Percentiles rank a stretch among this genome's conserved stretches.
phyloP scores from a whole-genome alignment of 1,139 yeast genomes.

The Citeromyces hawaiiensis region DNA sequence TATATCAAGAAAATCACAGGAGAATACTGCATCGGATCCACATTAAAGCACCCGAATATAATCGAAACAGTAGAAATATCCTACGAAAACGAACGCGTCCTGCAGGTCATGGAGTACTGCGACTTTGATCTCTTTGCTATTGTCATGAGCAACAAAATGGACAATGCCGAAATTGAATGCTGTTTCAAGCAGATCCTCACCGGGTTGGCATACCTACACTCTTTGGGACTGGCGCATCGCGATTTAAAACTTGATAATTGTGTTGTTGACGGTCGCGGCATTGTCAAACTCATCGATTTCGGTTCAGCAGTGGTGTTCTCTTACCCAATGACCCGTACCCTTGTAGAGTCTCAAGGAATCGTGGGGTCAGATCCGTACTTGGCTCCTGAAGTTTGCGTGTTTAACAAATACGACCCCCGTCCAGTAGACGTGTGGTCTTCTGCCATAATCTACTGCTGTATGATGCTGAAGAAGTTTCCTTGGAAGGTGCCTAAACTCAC shows the following conservation, averaged over 20 bases:
- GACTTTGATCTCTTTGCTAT: constrained; percentile 95
- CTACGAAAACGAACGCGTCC: constrained; percentile 74
- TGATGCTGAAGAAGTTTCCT: constrained; percentile 60
- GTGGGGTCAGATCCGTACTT: constrained; percentile 76
- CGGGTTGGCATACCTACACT: constrained; percentile 52
- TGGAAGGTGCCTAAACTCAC: constrained; percentile 67
- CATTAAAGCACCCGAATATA: constrained; percentile 86
- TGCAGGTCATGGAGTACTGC: constrained; percentile 96
- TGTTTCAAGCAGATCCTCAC: constrained; percentile 53
- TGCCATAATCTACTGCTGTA: constrained; percentile 69
- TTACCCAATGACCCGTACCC: constrained; percentile 25
- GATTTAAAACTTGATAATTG: constrained; percentile 71
- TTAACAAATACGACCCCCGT: constrained; percentile 48
- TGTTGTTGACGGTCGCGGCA: constrained; percentile 48
- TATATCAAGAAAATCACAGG: constrained; percentile 94
- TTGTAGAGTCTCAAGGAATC: constrained; percentile 57
- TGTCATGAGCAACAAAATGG: constrained; percentile 94
- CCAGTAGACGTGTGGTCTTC: constrained; percentile 73
- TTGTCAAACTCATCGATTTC: constrained; percentile 61
- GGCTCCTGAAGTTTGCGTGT: constrained; percentile 55
- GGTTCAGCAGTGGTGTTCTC: constrained; percentile 56
- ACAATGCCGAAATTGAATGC: constrained; percentile 69
- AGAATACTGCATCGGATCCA: constrained; percentile 94
- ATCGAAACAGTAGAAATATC: constrained; percentile 89
- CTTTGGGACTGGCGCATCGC: constrained; percentile 61